phyloP scores from a whole-genome alignment of 345 rosid species.

The Eucalyptus sp. region DNA sequence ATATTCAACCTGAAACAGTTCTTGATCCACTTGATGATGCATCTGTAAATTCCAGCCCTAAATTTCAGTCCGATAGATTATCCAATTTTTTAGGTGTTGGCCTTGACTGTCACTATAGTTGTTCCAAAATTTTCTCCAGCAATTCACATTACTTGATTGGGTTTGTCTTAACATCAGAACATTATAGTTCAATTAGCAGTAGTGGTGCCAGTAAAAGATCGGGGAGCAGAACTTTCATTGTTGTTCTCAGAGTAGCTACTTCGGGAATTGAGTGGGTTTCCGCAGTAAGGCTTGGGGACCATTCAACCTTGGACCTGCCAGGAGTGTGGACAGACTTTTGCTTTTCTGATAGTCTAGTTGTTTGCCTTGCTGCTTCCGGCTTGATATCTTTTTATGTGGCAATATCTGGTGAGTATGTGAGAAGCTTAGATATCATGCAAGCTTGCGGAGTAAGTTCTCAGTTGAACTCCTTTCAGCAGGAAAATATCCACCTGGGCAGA shows the following conservation, averaged over 20 bases:
- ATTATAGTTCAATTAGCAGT: constrained; percentile 15
- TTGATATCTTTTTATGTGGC: constrained; percentile 46
- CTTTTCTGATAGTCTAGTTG: constrained; percentile 71
- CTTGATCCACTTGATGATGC: constrained; percentile 11
- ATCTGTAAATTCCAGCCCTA: constrained; percentile 11
- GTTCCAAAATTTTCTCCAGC: constrained; percentile 72
- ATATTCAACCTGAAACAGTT: constrained; percentile 7
- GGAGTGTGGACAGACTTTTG: constrained; percentile 75
- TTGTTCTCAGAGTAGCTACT: constrained; percentile 48
- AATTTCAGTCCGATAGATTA: constrained; percentile 12
- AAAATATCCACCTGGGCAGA: constrained; percentile 6
- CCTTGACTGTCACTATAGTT: constrained; percentile 29
- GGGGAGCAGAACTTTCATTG: constrained; percentile 24
- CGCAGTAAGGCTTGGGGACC: constrained; percentile 43
- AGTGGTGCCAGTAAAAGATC: constrained; percentile 18
- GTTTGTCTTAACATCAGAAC: constrained; percentile 42
- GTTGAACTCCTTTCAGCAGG: constrained; percentile 11
- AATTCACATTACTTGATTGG: constrained; percentile 67
- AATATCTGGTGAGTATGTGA: constrained; percentile 55
- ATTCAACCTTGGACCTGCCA: constrained; percentile 13
- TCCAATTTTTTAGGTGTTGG: constrained; percentile 11
- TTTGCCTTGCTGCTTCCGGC: constrained; percentile 75
- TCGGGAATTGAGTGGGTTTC: constrained; percentile 85
- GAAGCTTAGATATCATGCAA: constrained; percentile 42
- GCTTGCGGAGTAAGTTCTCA: constrained; percentile 30